Percentiles rank a stretch among this genome's conserved stretches.
Conservation (phyloP, 23 red algal species). For the Gracilaria caudata region DNA sequence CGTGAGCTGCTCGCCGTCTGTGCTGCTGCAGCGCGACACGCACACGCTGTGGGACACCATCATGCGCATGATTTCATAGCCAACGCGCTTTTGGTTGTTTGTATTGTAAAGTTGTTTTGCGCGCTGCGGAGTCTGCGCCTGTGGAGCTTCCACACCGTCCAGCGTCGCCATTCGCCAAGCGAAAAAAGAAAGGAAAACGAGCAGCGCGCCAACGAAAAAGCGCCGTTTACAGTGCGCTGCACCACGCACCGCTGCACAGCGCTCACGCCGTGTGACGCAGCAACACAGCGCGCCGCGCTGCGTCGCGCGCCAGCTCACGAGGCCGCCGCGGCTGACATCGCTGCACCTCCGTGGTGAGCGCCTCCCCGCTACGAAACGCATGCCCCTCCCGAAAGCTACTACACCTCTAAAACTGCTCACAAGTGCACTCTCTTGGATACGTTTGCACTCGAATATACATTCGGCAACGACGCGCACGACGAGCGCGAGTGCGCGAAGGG, state of each 20-base stretch:
- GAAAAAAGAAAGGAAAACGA: background rate
- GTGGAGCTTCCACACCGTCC: background rate
- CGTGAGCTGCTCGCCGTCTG: conserved; percentile 16
- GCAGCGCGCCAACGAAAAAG: too few relatives aligned
- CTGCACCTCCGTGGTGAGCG: background rate
- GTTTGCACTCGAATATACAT: background rate
- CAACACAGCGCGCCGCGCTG: background rate
- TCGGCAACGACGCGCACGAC: background rate
- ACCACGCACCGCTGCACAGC: too few relatives aligned
- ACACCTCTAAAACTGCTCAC: too few relatives aligned
- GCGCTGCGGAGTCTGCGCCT: too few relatives aligned
- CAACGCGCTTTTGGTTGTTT: background rate
- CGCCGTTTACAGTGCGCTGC: background rate
- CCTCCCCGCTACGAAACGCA: too few relatives aligned
- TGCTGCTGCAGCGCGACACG: conserved; percentile 15
- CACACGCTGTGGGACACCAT: conserved; percentile 15
- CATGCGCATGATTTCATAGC: conserved; percentile 22
- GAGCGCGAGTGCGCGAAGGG: background rate
- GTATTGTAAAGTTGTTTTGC: too few relatives aligned
- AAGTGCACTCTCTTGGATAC: background rate
- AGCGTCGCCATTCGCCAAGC: too few relatives aligned
- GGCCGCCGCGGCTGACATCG: background rate
- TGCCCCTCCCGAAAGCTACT: too few relatives aligned
- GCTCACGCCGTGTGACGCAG: too few relatives aligned
- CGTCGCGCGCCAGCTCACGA: background rate